Evolutionary conservation across 192 early-diverging fungal genomes (phyloP), one percentile per base, ranked within the genome.

Genomic region (Umbelopsis ramanniana): DNA sequence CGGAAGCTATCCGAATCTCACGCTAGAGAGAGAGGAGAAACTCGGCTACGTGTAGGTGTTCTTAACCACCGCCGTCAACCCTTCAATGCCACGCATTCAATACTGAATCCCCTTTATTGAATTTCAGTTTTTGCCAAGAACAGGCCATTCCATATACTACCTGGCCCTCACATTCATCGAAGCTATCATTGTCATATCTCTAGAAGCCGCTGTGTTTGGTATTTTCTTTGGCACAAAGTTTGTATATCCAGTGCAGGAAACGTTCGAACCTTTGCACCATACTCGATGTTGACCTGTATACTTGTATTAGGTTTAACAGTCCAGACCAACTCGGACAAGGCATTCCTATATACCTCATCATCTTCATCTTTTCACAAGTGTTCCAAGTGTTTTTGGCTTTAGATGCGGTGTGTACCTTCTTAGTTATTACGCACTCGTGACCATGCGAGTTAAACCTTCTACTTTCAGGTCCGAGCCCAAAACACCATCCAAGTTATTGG

Each of bases 401-500:
- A 82, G 92, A 93, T 72, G 89, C 92, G 21, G 92, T 91, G 82
- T 82, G 88, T 66, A 37, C 26, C 57, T 53, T 68, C 68, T 15
- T n/a, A 29, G 24, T 15, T 45, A 47, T 14, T 60, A 55, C 35
- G 4, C 24, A 11, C 21, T 22, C 43, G 54, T 26, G 10, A 21
- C 23, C 15, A 19, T 37, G 35, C 33, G 17, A n/a, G 2, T 7
- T 2, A 37, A 15, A 63, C 33, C 33, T 17, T 37, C 14, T 14
- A 21, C 46, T 40, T 63, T n/a, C 79, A 92, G 91, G 81, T 91
- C 0, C 86, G 80, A 38, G 79, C 88, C 17, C 82, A 91, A 78
- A 93, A 93, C 73, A 91, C 89, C 12, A 92, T 93, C 52, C 89
- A 93, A 68, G 78, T 91, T 54, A 84, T 90, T 71, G 88, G 83